Base-by-base conservation (phyloP, 164 flowering plant species). In the Platanus orientalis region DNA sequence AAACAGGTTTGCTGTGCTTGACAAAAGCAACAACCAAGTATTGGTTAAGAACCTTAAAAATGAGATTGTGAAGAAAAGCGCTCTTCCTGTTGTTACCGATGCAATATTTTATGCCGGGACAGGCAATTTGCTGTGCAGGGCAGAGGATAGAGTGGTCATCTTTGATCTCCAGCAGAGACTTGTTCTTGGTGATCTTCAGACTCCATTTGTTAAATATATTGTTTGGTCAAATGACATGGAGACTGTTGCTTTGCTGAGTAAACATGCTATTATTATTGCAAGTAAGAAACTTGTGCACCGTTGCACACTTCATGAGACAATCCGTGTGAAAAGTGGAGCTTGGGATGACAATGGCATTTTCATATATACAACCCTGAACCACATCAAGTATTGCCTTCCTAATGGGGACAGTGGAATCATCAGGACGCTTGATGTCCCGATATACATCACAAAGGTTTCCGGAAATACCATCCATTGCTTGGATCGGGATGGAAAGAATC, bases 141-240 rank as follows among this genome's bases (percentile, higher is more conserved):
- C 91, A 14, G 98, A 92, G 76, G 98, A 92, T 65, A 84, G 83
- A 71, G 91, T 89, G 29, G 75, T 78, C 23, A 84, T 90, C 32
- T 90, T 88, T 80, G 95, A 92, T 68, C 90, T 92, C 57, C 96
- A 89, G 71, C 95, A 92, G 71, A 80, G 91, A 71, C 68, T 79
- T 50, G 75, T 92, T 67, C 84, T 92, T 69, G 96, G 98, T 25
- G 98, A 92, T 45, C 89, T 92, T 57, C 96, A 82, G 66, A 80
- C 89, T 20, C 84, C 96, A 28, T 84, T 82, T 77, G 75, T 92
- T 27, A 86, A 84, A 78, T 89, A 87, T 63, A 76, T 88, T 69
- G 84, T 86, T 36, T 92, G 98, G 96, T 90, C 96, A 20, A 85
- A 75, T 71, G 98, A 92, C 75, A 84, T 92, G 91, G 96, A 92